Percentiles rank a stretch among this genome's conserved stretches.
Conservation (phyloP, 2,329 filamentous ascomycete genomes). For the Lasiodiplodia sp. region DNA sequence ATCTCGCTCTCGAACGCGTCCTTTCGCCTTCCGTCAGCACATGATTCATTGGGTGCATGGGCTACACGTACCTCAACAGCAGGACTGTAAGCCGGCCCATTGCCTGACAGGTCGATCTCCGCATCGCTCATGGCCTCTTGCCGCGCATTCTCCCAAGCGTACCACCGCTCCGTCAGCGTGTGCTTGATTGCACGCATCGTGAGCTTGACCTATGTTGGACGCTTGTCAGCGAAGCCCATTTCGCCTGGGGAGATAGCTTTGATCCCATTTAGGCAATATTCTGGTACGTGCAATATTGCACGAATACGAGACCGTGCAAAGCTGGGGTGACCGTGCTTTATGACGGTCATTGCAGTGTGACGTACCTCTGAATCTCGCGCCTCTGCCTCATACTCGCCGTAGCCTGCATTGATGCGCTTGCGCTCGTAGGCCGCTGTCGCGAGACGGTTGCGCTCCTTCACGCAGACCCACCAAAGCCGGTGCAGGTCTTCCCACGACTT, state of each 20-base stretch:
- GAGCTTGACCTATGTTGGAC: conserved; percentile 65
- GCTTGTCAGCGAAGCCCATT: conserved; percentile 4
- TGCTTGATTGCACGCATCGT: conserved; percentile 88
- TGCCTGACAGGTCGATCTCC: conserved; percentile 64
- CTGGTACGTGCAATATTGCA: conserved; percentile 23
- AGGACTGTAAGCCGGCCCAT: conserved; percentile 12
- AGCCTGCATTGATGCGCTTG: conserved; percentile 70
- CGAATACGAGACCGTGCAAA: conserved; percentile 12
- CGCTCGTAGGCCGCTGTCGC: conserved; percentile 78
- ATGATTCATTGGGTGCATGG: neutral
- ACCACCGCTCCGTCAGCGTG: conserved; percentile 84
- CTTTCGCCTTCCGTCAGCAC: conserved; percentile 10
- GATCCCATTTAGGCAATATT: conserved; percentile 10
- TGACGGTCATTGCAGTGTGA: conserved; percentile 4
- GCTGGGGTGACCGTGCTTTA: conserved; percentile 1
- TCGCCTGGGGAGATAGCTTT: neutral
- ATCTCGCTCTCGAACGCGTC: conserved; percentile 2
- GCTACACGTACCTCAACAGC: conserved; percentile 19
- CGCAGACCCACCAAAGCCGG: conserved; percentile 90
- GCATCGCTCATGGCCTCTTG: conserved; percentile 41
- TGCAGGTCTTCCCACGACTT: conserved; percentile 97
- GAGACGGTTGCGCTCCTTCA: conserved; percentile 88
- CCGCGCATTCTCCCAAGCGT: conserved; percentile 82
- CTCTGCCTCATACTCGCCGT: conserved; percentile 73
- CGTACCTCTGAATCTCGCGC: conserved; percentile 72